A percentile compares a stretch with the other conserved stretches of the same genome.
These are phyloP conservation scores for Kwoniella mangroviensis DNA, from an alignment of 768 basidiomycete genomes.

Conservation along the genomic window DNA sequence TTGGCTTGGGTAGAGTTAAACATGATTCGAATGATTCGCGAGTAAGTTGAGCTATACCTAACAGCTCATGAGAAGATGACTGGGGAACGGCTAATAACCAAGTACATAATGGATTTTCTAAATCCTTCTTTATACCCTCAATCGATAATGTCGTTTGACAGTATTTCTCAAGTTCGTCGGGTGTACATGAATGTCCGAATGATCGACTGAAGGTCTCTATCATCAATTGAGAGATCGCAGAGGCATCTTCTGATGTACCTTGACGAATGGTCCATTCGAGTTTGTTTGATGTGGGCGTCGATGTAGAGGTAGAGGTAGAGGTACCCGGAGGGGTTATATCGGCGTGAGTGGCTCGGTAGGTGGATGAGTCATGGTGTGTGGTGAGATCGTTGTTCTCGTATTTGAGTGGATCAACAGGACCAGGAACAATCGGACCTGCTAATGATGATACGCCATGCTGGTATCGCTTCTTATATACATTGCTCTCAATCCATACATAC, in stretches of 20 bases:
- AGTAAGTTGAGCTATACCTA: constrained; percentile 23
- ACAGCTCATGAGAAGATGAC: no score
- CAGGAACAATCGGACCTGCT: no score
- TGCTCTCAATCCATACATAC: no score
- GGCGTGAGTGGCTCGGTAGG: constrained; percentile 10
- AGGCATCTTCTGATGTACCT: constrained; percentile 3
- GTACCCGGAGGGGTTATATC: background rate
- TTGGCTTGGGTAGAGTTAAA: constrained; percentile 7
- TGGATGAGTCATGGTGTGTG: background rate
- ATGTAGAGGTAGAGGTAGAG: background rate
- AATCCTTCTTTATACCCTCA: constrained; percentile 19
- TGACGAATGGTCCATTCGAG: background rate
- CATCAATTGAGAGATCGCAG: constrained; percentile 21
- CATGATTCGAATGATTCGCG: constrained; percentile 16
- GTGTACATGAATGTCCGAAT: constrained; percentile 40
- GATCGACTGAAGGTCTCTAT: constrained; percentile 33
- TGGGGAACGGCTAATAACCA: constrained; percentile 36
- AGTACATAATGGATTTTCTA: constrained; percentile 14
- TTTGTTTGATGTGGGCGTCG: background rate
- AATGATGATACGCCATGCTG: no score
- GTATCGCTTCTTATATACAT: no score
- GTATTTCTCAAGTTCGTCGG: constrained; percentile 32
- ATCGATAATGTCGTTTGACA: constrained; percentile 25
- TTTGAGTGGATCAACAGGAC: no score
- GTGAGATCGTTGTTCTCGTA: background rate